Percentiles rank a stretch among this genome's conserved stretches.
Evolutionary conservation across 2,329 filamentous ascomycete genomes (phyloP).

Genomic region (Aspergillus japonicus): DNA sequence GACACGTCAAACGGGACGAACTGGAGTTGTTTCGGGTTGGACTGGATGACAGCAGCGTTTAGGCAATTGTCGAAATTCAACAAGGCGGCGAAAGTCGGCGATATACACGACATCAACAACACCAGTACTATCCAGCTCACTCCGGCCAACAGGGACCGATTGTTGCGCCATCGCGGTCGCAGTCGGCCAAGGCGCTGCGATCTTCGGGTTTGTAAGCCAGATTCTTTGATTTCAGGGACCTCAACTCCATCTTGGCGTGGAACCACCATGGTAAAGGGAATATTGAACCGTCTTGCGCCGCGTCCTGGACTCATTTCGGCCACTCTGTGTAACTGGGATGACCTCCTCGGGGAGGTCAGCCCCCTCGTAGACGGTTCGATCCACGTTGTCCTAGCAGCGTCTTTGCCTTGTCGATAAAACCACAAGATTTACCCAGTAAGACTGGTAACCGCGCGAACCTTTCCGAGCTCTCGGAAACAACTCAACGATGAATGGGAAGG

Average conservation of each 20-base stretch:
- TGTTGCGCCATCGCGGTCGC: slow-evolving; percentile 20
- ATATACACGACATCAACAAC: slow-evolving; percentile 22
- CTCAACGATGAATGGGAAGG: background rate
- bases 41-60: slow-evolving; percentile 56
- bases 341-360: slow-evolving; percentile 44
- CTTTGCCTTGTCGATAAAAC: background rate
- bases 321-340: slow-evolving; percentile 32
- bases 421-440: slow-evolving; percentile 14
- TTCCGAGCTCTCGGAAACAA: background rate
- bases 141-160: slow-evolving; percentile 12
- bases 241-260: slow-evolving; percentile 12
- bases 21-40: slow-evolving; percentile 65
- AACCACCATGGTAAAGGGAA: slow-evolving; percentile 8
- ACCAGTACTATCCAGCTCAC: slow-evolving; percentile 21
- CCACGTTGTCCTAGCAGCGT: slow-evolving; percentile 35
- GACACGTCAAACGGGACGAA: slow-evolving; percentile 75
- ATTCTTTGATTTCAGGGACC: slow-evolving; percentile 8
- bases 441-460: slow-evolving; percentile 5
- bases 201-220: slow-evolving; percentile 16
- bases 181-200: slow-evolving; percentile 24
- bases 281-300: slow-evolving; percentile 24
- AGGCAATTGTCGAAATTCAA: slow-evolving; percentile 86
- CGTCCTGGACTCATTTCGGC: slow-evolving; percentile 33
- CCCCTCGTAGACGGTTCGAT: slow-evolving; percentile 37
- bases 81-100: slow-evolving; percentile 61